Base-by-base conservation (phyloP, 306 rosid species). In the Malus sylvestris region DNA sequence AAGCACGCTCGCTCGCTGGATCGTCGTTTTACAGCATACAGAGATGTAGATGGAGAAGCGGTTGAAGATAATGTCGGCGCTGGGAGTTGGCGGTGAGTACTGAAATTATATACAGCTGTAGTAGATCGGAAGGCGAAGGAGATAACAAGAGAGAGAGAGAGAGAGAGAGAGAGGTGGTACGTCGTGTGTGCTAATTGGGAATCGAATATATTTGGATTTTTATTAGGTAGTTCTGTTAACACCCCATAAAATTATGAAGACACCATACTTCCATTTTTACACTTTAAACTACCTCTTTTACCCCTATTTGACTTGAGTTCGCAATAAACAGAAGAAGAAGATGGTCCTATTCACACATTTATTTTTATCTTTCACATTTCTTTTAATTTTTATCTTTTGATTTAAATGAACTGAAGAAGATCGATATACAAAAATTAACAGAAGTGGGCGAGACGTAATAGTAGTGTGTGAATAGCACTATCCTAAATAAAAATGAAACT, bases 41-140 rank as follows among this genome's bases (percentile, higher is more conserved):
- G 83, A 74, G 79, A 75, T 75, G 67, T 68, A 60, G 73, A 67
- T 51, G 61, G 73, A 19, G 45, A 72, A 18, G 16, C 10, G 6
- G 38, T 66, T 35, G 66, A 71, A 52, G 63, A 22, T 57, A 73
- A 59, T 73, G 78, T 62, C 78, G 70, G 78, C 78, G 70, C 46
- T 44, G 16, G 49, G 8, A 66, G 70, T 35, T 66, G 46, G 70
- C 70, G 70, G 70, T 66, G 51, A 49, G 51, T 5, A 20, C 70
- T 60, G 35, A 60, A 32, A 2, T 8, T 7, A 30, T 15, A 10
- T 35, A 55, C 35, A 57, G 76, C 46, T 62, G 45, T 33, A 30
- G 70, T 30, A 62, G 60, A 42, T 73, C 77, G 69, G 77, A 60
- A 22, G 46, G 75, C 64, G 51, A 2, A 15, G 44, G 75, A 52